Evolutionary conservation across 1,284 basidiomycete genomes (phyloP).

Genomic region (Moniliella sp.): DNA sequence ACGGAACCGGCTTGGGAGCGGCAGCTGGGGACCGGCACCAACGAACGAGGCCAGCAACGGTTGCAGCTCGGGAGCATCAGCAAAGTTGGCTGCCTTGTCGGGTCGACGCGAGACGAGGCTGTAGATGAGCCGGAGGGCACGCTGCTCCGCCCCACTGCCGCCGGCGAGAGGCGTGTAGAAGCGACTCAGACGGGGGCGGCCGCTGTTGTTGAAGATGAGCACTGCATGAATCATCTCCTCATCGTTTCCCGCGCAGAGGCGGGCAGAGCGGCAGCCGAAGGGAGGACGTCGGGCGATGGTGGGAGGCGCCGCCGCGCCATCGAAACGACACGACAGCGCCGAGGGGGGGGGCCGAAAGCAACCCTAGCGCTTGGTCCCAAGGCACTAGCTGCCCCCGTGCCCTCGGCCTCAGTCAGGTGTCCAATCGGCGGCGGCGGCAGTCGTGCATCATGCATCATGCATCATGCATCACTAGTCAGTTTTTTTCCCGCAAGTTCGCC

Average conservation of each 20-base stretch:
- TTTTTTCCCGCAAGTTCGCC: too few species aligned
- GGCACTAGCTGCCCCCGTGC: too few species aligned
- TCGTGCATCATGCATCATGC: too few species aligned
- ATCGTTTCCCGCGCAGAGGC: background rate
- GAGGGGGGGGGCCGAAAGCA: background rate
- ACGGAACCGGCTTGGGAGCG: too few species aligned
- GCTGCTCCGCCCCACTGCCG: slow-evolving; percentile 12
- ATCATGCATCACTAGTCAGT: too few species aligned
- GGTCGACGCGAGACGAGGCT: slow-evolving; percentile 23
- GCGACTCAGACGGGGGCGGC: slow-evolving; percentile 74
- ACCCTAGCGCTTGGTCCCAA: too few species aligned
- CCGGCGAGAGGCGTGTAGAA: slow-evolving; percentile 46
- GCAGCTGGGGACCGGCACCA: background rate
- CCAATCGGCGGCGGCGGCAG: too few species aligned
- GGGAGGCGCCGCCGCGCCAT: background rate
- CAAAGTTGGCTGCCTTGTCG: slow-evolving; percentile 26
- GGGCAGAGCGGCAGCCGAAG: background rate
- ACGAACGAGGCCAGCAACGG: slow-evolving; percentile 7
- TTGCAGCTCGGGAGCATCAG: slow-evolving; percentile 27
- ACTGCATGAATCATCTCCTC: slow-evolving; percentile 56
- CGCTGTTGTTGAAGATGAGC: slow-evolving; percentile 63
- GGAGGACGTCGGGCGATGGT: background rate
- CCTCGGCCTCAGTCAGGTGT: too few species aligned
- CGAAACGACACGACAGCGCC: background rate
- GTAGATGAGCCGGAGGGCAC: slow-evolving; percentile 24